phyloP scores from a whole-genome alignment of 106 monocot genomes.

The Agapanthus africanus region DNA sequence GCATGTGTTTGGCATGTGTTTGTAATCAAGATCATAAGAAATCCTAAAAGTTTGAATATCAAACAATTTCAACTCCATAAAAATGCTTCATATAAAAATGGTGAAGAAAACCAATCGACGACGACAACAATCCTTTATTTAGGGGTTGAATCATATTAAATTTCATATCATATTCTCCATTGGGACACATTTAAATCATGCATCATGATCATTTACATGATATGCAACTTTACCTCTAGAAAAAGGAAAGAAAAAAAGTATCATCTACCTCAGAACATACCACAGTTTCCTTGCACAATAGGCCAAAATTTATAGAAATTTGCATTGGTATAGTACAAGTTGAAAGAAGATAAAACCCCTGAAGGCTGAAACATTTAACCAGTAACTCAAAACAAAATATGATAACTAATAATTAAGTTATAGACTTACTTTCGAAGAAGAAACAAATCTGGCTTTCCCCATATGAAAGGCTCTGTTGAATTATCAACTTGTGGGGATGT shows the following conservation, averaged over 20 bases:
- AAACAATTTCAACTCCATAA: too few species aligned
- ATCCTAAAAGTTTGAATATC: too few species aligned
- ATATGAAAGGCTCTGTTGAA: constrained; percentile 77
- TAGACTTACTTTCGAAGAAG: constrained; percentile 68
- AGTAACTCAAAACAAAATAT: background rate
- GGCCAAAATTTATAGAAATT: background rate
- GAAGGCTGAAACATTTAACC: background rate
- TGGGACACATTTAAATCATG: too few species aligned
- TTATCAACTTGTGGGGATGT: constrained; percentile 76
- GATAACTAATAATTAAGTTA: background rate
- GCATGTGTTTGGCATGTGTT: too few species aligned
- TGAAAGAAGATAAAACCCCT: background rate
- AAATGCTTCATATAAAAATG: too few species aligned
- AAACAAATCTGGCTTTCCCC: constrained; percentile 86
- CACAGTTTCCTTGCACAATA: background rate
- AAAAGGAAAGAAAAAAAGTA: background rate
- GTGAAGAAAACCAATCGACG: too few species aligned
- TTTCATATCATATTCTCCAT: too few species aligned
- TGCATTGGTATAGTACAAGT: background rate
- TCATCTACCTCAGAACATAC: background rate
- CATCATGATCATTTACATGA: background rate
- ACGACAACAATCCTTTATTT: too few species aligned
- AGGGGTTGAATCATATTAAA: too few species aligned
- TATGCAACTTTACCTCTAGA: background rate
- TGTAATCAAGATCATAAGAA: too few species aligned